Percentiles rank a stretch among this genome's conserved stretches.
Evolutionary conservation across 192 early-diverging fungal species (phyloP).

Genomic region (Entomortierella chlamydospora): DNA sequence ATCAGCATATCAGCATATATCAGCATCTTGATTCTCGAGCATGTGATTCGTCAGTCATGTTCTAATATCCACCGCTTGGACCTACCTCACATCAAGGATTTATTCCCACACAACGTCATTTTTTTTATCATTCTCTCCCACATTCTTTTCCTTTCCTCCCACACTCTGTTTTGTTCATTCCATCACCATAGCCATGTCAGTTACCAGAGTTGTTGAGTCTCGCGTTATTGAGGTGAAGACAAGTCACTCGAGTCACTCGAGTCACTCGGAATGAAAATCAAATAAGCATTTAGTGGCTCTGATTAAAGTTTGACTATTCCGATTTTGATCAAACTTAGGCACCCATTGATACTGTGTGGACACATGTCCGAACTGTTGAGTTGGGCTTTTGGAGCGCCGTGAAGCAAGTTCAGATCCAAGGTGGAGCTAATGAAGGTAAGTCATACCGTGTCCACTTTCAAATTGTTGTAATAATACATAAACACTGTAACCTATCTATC

Average conservation of each 20-base stretch:
- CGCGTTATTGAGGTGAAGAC: slow-evolving; percentile 22
- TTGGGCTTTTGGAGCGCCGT: slow-evolving; percentile 39
- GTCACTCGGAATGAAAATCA: background rate
- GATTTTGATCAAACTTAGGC: slow-evolving; percentile 20
- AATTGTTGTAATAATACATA: background rate
- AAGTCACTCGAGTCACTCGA: background rate
- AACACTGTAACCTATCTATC: background rate
- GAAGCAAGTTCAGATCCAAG: slow-evolving; percentile 25
- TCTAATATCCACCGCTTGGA: slow-evolving; percentile 2
- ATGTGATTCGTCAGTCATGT: slow-evolving; percentile 30
- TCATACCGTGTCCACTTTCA: background rate
- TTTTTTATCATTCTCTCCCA: background rate
- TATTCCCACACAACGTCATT: background rate
- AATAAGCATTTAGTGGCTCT: background rate
- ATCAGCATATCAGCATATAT: no score
- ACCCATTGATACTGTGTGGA: slow-evolving; percentile 41
- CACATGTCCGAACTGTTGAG: slow-evolving; percentile 27
- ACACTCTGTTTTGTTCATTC: background rate
- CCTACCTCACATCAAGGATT: no score
- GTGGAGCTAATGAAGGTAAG: slow-evolving; percentile 19
- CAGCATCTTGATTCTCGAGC: background rate
- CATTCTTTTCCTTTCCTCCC: background rate
- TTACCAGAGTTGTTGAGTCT: slow-evolving; percentile 46
- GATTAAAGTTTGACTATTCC: no score
- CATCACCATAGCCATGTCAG: slow-evolving; percentile 26